Base-by-base conservation (phyloP, 176 grass and related monocot species). In the Oryza brachyantha region DNA sequence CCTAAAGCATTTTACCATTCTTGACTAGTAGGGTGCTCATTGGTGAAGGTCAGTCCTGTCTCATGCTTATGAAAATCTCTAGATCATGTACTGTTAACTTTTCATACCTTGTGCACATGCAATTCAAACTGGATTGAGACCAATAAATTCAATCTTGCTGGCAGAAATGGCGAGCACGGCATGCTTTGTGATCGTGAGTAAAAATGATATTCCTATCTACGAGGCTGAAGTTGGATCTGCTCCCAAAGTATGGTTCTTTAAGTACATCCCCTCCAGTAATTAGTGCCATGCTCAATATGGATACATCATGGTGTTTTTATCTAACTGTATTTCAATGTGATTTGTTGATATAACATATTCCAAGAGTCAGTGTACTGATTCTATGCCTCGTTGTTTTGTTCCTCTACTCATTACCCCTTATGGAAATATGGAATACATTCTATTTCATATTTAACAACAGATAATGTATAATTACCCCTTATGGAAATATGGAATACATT, bases 191-290 rank as follows among this genome's bases (percentile, higher is more conserved):
- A 88, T 97, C 50, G 83, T 92, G 52, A 85, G 85, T 72, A 94
- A 87, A 66, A 92, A 97, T 43, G 87, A 92, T 73, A 92, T 97
- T 70, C 91, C 85, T 17, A 85, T 92, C 26, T 97, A 92, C 32
- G 85, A 92, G 78, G 89, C 89, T 90, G 89, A 94, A 94, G 82
- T 94, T 81, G 89, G 89, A 40, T 97, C 84, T 59, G 83, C 84
- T 39, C 75, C 80, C 50, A 97, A 89, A 62, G 91, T 92, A 88
- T 24, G 50, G 5, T 48, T 60, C 16, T 66, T 48, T 74, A 28
- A 68, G 10, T 66, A 8, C 19, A 50, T 66, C 36, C 29, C 11
- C 29, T 29, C 17, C 48, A 68, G n/a, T 59, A 27, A 61, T 80
- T 68, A 61, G 22, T 74, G 22, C 16, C 38, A 10, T 80, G 14